These are phyloP conservation scores for Agaricus bisporus DNA, from an alignment of 768 basidiomycete genomes.

Conservation along the genomic window DNA sequence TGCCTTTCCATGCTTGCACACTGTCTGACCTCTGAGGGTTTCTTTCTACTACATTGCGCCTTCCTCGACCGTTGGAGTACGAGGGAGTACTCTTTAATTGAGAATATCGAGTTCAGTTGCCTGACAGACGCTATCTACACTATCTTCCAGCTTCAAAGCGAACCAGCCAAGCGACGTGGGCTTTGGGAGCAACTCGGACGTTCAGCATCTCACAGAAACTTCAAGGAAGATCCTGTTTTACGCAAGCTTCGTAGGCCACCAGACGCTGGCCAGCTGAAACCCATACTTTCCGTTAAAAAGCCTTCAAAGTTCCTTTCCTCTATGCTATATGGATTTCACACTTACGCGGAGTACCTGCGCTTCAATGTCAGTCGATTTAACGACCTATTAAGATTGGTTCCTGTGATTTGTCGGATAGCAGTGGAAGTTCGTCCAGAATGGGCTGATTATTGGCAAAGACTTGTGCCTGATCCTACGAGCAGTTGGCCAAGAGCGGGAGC, in stretches of 20 bases:
- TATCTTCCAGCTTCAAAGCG: slow-evolving; percentile 33
- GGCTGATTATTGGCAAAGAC: slow-evolving; percentile 89
- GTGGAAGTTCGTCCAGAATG: slow-evolving; percentile 71
- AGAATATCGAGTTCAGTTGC: slow-evolving; percentile 50
- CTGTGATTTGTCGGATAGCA: slow-evolving; percentile 59
- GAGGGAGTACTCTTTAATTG: slow-evolving; percentile 32
- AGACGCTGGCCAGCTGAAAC: slow-evolving; percentile 16
- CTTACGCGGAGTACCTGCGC: slow-evolving; percentile 67
- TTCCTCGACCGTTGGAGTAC: slow-evolving; percentile 58
- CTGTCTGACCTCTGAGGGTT: slow-evolving; percentile 47
- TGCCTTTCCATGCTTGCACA: slow-evolving; percentile 60
- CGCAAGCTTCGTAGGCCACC: slow-evolving; percentile 31
- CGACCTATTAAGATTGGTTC: slow-evolving; percentile 50
- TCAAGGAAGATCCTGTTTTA: slow-evolving; percentile 57
- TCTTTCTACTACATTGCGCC: slow-evolving; percentile 47
- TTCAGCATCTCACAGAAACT: slow-evolving; percentile 38
- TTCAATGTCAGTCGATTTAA: slow-evolving; percentile 50
- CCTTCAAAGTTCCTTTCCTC: slow-evolving; percentile 47
- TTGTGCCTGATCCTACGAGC: slow-evolving; percentile 58
- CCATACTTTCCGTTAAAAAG: slow-evolving; percentile 17
- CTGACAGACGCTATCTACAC: slow-evolving; percentile 47
- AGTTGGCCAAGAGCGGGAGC: slow-evolving; percentile 41
- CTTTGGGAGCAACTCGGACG: slow-evolving; percentile 46
- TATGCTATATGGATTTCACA: slow-evolving; percentile 71
- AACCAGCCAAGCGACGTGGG: slow-evolving; percentile 15